phyloP scores from a whole-genome alignment of 805 yeast species.

The Ogataea methylovora region DNA sequence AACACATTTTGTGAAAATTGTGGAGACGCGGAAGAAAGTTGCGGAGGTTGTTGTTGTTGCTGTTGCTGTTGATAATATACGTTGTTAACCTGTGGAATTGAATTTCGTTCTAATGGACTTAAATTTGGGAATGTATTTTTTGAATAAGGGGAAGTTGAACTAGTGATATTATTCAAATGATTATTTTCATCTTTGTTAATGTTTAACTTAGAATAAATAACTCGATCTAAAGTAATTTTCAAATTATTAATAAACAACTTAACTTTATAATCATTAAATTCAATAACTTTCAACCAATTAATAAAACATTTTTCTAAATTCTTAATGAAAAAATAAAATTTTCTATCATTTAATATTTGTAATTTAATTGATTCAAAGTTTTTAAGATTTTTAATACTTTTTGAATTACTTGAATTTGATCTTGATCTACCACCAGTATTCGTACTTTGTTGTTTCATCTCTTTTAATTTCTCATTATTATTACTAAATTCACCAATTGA shows the following conservation, averaged over 20 bases:
- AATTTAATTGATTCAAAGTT: conserved; percentile 8
- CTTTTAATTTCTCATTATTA: conserved; percentile 19
- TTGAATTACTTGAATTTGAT: neutral
- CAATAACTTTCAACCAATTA: conserved; percentile 18
- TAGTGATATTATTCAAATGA: neutral
- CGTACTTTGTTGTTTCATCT: conserved; percentile 2
- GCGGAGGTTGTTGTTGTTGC: too few species aligned
- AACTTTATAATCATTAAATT: conserved; percentile 6
- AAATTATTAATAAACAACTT: conserved; percentile 8
- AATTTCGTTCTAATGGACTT: too few species aligned
- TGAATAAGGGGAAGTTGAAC: neutral
- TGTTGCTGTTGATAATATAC: too few species aligned
- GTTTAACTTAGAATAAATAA: conserved; percentile 11
- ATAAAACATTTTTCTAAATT: conserved; percentile 18
- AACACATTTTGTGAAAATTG: too few species aligned
- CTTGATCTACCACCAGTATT: conserved; percentile 5
- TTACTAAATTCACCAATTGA: conserved; percentile 20
- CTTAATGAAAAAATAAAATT: conserved; percentile 16
- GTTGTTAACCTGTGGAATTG: too few species aligned
- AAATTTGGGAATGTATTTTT: neutral
- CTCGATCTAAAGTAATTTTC: conserved; percentile 10
- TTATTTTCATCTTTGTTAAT: neutral
- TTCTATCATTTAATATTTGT: conserved; percentile 15
- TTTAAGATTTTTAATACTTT: neutral
- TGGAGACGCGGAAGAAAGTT: too few species aligned